phyloP scores from a whole-genome alignment of 345 rosid species.

The Diplotaxis tenuifolia region DNA sequence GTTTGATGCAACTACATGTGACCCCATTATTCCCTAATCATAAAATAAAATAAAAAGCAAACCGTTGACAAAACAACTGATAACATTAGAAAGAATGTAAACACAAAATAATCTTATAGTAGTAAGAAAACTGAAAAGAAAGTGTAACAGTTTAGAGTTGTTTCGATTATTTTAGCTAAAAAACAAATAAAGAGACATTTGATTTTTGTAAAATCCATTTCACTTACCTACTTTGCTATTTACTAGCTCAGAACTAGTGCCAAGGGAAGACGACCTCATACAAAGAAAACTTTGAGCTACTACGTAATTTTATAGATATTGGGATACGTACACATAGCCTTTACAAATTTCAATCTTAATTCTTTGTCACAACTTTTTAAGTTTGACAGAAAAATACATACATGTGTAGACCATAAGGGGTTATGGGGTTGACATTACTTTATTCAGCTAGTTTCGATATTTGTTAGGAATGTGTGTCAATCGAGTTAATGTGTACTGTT shows the following conservation, averaged over 20 bases:
- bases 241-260: not conserved
- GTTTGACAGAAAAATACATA: not conserved
- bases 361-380: not conserved
- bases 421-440: conserved; percentile 14
- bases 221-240: conserved; percentile 2
- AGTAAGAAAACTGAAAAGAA: conserved; percentile 1
- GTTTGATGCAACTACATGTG: conserved; percentile 30
- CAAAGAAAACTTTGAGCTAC: conserved; percentile 9
- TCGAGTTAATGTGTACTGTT: not conserved
- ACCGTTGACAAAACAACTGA: conserved; percentile 34
- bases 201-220: too few relatives aligned
- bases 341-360: not conserved
- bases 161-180: conserved; percentile 2
- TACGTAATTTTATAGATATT: not conserved
- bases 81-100: not conserved
- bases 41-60: conserved; percentile 11
- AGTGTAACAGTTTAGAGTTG: conserved; percentile 7
- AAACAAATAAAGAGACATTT: conserved; percentile 3
- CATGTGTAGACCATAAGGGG: not conserved
- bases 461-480: conserved; percentile 30
- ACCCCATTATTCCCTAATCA: conserved; percentile 39
- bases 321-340: conserved; percentile 5
- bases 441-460: conserved; percentile 19
- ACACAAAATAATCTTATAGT: not conserved
- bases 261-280: not conserved